Evolutionary conservation across 2,329 filamentous ascomycete genomes (phyloP).

Genomic region (Cercospora sesami): DNA sequence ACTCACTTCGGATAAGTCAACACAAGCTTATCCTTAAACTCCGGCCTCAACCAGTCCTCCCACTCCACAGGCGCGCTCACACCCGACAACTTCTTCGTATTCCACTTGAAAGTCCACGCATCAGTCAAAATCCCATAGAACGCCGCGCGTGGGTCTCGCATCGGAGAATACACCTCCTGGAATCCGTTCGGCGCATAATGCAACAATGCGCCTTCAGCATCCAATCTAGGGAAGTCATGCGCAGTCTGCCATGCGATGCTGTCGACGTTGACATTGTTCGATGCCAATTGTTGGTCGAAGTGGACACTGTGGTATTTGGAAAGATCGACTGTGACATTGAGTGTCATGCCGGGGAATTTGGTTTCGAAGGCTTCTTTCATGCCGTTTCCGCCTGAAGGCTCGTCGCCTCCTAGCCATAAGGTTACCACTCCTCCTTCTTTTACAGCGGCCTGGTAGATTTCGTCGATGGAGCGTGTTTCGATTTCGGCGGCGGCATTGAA

Average conservation of each 20-base stretch:
- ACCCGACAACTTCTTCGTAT: neutral
- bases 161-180: constrained; percentile 1
- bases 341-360: neutral
- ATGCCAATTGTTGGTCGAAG: neutral
- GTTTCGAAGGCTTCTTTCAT: neutral
- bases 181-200: neutral
- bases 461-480: neutral
- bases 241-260: neutral
- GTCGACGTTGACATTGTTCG: neutral
- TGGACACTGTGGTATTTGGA: constrained; percentile 2
- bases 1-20: neutral
- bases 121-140: constrained; percentile 1
- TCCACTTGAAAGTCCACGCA: neutral
- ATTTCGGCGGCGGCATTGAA: neutral
- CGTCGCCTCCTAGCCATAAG: constrained; percentile 3
- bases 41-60: neutral
- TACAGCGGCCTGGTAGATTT: neutral
- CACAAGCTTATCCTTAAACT: constrained; percentile 2
- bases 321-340: neutral
- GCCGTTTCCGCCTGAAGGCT: neutral
- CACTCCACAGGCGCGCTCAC: neutral
- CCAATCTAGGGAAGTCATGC: neutral
- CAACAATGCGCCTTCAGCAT: neutral
- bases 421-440: neutral
- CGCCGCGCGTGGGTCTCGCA: neutral